A percentile compares a stretch with the other conserved stretches of the same genome.
These are phyloP conservation scores for Pneumocystis carinii DNA, from an alignment of 1,139 yeast species.

Conservation along the genomic window DNA sequence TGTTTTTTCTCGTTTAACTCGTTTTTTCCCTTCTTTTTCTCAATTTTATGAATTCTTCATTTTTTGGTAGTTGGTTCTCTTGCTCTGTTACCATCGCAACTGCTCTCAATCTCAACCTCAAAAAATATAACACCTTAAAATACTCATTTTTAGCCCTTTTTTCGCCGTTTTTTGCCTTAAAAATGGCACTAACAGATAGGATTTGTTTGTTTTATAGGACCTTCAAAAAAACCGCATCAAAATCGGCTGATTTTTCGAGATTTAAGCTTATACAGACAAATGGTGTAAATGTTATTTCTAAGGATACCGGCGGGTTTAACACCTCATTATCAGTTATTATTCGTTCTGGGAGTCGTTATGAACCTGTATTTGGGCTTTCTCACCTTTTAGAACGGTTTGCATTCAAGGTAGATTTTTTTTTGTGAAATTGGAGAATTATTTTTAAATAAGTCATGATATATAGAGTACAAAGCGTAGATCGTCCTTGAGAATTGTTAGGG, in stretches of 20 bases:
- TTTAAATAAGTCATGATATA: not conserved
- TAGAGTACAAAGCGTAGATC: slow-evolving; percentile 68
- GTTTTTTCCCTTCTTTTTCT: no score
- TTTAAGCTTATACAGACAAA: slow-evolving; percentile 9
- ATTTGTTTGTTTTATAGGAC: not conserved
- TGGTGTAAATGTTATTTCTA: slow-evolving; percentile 31
- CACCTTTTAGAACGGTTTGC: slow-evolving; percentile 75
- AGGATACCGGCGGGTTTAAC: slow-evolving; percentile 38
- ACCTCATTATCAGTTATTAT: slow-evolving; percentile 67
- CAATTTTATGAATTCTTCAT: no score
- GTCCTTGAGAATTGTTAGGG: slow-evolving; percentile 86
- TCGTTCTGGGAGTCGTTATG: slow-evolving; percentile 74
- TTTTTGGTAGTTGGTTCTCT: no score
- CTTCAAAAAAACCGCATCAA: not conserved
- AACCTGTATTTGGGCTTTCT: slow-evolving; percentile 64
- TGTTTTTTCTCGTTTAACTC: no score
- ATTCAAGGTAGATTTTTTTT: slow-evolving; percentile 29
- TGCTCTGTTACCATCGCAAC: not conserved
- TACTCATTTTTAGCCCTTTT: not conserved
- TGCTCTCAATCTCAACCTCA: not conserved
- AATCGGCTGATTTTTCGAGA: not conserved
- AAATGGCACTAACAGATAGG: not conserved
- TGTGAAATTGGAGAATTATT: not conserved
- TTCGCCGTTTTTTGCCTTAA: not conserved
- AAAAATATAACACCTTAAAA: not conserved